phyloP scores from a whole-genome alignment of 345 rosid genomes.

The Gossypium stocksii region DNA sequence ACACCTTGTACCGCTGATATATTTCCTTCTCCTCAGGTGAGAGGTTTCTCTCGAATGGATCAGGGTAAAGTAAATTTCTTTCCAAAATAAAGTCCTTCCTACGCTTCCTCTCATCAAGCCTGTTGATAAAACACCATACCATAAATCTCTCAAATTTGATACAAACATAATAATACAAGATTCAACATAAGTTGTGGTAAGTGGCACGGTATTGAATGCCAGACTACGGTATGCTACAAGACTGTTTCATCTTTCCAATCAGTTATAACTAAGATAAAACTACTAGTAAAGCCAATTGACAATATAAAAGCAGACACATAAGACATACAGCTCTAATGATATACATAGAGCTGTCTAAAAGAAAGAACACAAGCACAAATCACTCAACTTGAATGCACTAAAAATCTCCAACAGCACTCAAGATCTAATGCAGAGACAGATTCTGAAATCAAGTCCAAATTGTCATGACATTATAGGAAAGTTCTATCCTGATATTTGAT shows the following conservation, averaged over 20 bases:
- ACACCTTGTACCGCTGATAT: constrained; percentile 66
- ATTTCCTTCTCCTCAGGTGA: constrained; percentile 65
- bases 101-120: constrained; percentile 98
- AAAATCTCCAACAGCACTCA: background rate
- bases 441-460: background rate
- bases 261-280: background rate
- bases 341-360: background rate
- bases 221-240: background rate
- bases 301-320: background rate
- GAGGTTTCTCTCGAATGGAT: constrained; percentile 65
- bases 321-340: background rate
- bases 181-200: background rate
- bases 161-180: background rate
- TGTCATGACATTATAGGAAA: constrained; percentile 3
- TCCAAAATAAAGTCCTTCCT: constrained; percentile 84
- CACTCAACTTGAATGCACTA: background rate
- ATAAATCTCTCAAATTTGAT: background rate
- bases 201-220: background rate
- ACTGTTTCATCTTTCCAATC: background rate
- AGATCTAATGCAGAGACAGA: background rate
- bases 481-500: background rate
- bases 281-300: background rate
- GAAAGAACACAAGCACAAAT: constrained; percentile 5
- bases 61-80: constrained; percentile 71
- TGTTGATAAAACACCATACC: constrained; percentile 25